phyloP scores from a whole-genome alignment of 2,329 filamentous ascomycete species.

The Keithomyces neogunnii region DNA sequence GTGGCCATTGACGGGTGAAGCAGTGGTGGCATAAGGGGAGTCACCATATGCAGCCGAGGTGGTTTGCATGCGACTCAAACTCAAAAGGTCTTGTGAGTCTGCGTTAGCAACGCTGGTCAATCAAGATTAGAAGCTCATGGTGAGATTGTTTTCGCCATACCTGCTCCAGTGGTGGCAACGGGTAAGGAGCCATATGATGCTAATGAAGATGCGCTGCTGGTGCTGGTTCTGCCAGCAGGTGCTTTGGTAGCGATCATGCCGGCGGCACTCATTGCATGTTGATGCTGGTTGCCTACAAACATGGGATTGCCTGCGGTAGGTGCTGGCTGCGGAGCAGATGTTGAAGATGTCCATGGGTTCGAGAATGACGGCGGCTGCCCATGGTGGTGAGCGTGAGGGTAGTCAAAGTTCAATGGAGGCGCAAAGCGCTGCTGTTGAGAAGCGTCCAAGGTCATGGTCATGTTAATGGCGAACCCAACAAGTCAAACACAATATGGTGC shows the following conservation, averaged over 20 bases:
- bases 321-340: slow-evolving; percentile 33
- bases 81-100: slow-evolving; percentile 64
- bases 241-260: slow-evolving; percentile 41
- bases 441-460: slow-evolving; percentile 94
- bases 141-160: slow-evolving; percentile 30
- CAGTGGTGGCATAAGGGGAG: slow-evolving; percentile 55
- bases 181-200: slow-evolving; percentile 65
- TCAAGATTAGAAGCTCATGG: not conserved
- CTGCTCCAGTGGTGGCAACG: slow-evolving; percentile 65
- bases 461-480: slow-evolving; percentile 35
- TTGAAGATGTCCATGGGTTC: slow-evolving; percentile 73
- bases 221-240: slow-evolving; percentile 44
- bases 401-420: slow-evolving; percentile 70
- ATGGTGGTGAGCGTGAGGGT: slow-evolving; percentile 31
- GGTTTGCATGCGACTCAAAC: slow-evolving; percentile 54
- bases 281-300: slow-evolving; percentile 48
- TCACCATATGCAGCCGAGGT: slow-evolving; percentile 63
- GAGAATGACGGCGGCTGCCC: slow-evolving; percentile 65
- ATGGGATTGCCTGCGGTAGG: slow-evolving; percentile 50
- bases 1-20: slow-evolving; percentile 56
- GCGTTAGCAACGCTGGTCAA: slow-evolving; percentile 50
- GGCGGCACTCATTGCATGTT: slow-evolving; percentile 43
- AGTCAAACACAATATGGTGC: not conserved
- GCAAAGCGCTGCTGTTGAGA: slow-evolving; percentile 70
- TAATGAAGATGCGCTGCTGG: slow-evolving; percentile 51